A percentile compares a stretch with the other conserved stretches of the same genome.
Evolutionary conservation across 2,329 filamentous ascomycete genomes (phyloP).

Genomic region (Neopestalotiopsis rosae): DNA sequence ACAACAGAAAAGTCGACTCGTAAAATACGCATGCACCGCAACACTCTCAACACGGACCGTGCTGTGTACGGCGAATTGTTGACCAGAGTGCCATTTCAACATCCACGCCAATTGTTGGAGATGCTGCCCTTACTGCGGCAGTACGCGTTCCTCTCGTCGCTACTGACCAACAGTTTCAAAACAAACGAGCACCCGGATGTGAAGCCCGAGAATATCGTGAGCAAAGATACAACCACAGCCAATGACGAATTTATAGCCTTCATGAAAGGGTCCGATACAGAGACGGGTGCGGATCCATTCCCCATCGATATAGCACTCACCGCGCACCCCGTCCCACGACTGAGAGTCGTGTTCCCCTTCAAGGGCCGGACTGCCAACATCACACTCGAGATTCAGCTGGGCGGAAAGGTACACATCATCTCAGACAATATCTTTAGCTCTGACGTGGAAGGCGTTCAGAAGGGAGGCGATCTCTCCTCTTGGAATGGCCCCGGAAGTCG

Average conservation of each 20-base stretch:
- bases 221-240: constrained; percentile 28
- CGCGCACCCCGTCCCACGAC: constrained; percentile 52
- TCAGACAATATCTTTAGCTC: constrained; percentile 59
- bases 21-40: constrained; percentile 46
- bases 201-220: constrained; percentile 21
- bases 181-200: constrained; percentile 37
- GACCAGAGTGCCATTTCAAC: constrained; percentile 74
- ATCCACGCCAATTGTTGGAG: constrained; percentile 76
- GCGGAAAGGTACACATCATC: constrained; percentile 62
- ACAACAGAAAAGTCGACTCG: constrained; percentile 28
- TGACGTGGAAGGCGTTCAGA: constrained; percentile 23
- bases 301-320: constrained; percentile 59
- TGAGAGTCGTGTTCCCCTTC: constrained; percentile 62
- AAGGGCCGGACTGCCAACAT: constrained; percentile 54
- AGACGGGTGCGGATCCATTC: constrained; percentile 25
- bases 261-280: constrained; percentile 9
- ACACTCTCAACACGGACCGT: constrained; percentile 73
- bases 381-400: constrained; percentile 62
- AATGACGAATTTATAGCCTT: constrained; percentile 29
- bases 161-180: constrained; percentile 67
- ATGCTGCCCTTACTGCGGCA: constrained; percentile 78
- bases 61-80: constrained; percentile 73
- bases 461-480: constrained; percentile 25
- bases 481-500: constrained; percentile 33
- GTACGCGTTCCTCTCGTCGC: constrained; percentile 71